phyloP scores from a whole-genome alignment of 2,329 filamentous ascomycete genomes.

The Apiospora pterosperma region DNA sequence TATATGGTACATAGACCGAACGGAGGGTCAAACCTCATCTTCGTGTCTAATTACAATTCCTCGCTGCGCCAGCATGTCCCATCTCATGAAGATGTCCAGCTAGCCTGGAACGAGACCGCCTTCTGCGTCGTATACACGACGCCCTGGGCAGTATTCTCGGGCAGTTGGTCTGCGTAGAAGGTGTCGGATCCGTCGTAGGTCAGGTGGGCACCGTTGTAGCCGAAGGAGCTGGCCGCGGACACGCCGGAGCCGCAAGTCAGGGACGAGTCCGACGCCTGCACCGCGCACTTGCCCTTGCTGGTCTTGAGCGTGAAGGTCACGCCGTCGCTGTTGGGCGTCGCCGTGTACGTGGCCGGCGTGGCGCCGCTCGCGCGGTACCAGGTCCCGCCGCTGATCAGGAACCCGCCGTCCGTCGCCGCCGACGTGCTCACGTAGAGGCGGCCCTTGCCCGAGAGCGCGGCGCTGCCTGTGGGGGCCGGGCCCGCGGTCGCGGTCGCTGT shows the following conservation, averaged over 20 bases:
- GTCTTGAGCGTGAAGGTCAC: neutral
- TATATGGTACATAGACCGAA: neutral
- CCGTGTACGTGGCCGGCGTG: constrained; percentile 3
- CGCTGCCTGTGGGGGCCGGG: neutral
- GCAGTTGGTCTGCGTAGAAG: neutral
- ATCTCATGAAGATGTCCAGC: neutral
- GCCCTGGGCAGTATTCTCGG: neutral
- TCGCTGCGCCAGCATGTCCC: neutral
- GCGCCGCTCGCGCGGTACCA: neutral
- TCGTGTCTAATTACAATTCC: neutral
- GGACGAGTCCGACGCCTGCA: neutral
- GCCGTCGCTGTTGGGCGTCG: neutral
- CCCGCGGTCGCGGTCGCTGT: neutral
- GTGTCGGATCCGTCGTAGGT: neutral
- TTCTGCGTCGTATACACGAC: neutral
- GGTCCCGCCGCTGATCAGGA: constrained; percentile 3
- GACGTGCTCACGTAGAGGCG: neutral
- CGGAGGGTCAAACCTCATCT: neutral
- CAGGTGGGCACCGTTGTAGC: neutral
- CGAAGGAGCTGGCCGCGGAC: neutral
- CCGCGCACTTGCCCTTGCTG: constrained; percentile 7
- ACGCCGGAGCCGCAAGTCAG: neutral
- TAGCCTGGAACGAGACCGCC: neutral
- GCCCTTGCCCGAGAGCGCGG: constrained; percentile 3
- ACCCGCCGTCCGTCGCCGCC: neutral